These are phyloP conservation scores for Boechera divaricarpa DNA, from an alignment of 345 rosid genomes.

Conservation along the genomic window DNA sequence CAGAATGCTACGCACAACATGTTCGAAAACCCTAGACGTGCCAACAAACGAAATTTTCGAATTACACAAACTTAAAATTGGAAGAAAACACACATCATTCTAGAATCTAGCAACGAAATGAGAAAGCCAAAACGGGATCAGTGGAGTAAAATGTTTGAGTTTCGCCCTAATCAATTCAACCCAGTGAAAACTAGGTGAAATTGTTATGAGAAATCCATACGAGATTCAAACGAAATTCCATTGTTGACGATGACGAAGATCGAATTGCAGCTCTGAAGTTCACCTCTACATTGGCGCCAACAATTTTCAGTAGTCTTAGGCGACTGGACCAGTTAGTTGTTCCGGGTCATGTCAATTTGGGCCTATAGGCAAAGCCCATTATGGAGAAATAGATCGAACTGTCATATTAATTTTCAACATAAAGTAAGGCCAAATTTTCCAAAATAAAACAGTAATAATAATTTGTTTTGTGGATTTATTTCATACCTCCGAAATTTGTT, in stretches of 20 bases:
- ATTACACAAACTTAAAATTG: too few relatives aligned
- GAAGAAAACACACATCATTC: neutral
- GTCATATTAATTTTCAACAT: too few relatives aligned
- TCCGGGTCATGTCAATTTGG: neutral
- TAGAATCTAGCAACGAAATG: neutral
- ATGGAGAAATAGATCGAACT: too few relatives aligned
- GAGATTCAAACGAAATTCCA: neutral
- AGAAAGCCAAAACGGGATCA: constrained; percentile 1
- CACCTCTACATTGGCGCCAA: constrained; percentile 32
- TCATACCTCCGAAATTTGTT: neutral
- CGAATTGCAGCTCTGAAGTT: constrained; percentile 2
- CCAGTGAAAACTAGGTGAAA: neutral
- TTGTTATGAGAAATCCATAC: neutral
- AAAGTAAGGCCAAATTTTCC: too few relatives aligned
- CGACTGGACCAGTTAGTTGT: neutral
- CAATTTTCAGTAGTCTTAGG: neutral
- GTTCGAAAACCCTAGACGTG: neutral
- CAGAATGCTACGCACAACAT: neutral
- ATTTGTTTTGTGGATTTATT: neutral
- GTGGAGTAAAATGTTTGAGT: neutral
- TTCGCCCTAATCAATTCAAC: constrained; percentile 9
- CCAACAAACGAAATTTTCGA: neutral
- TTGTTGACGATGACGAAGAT: constrained; percentile 17
- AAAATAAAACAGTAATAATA: neutral
- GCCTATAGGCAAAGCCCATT: constrained; percentile 29